A percentile compares a stretch with the other conserved stretches of the same genome.
Conservation (phyloP, 2,329 filamentous ascomycete genomes). For the Diplocarpon mali region DNA sequence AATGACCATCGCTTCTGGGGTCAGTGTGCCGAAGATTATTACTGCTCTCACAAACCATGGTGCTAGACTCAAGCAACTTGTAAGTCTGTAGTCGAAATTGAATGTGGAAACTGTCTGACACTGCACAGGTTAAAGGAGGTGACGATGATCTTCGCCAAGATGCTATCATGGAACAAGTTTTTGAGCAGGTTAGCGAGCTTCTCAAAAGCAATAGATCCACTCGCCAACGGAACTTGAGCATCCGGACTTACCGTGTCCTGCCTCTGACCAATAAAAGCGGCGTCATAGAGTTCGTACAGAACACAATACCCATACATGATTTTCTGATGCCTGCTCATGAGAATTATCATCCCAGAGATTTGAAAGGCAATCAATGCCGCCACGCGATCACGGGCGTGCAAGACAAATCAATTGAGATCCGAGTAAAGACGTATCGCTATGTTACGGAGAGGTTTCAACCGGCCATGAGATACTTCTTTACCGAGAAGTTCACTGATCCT, state of each 20-base stretch:
- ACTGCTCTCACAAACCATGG: constrained; percentile 73
- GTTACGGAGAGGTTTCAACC: constrained; percentile 78
- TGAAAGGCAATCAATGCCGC: constrained; percentile 64
- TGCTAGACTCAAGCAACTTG: constrained; percentile 71
- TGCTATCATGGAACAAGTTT: constrained; percentile 98
- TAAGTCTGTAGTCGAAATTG: constrained; percentile 28
- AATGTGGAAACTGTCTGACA: constrained; percentile 15
- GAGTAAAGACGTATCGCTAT: constrained; percentile 65
- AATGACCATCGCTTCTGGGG: constrained; percentile 78
- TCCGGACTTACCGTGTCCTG: constrained; percentile 94
- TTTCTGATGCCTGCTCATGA: constrained; percentile 87
- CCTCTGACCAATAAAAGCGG: constrained; percentile 77
- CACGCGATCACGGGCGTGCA: constrained; percentile 70
- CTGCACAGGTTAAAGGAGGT: constrained; percentile 67
- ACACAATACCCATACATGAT: constrained; percentile 85
- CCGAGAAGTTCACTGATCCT: constrained; percentile 85
- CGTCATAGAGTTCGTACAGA: constrained; percentile 91
- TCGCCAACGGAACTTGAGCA: constrained; percentile 76
- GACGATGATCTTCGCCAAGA: constrained; percentile 96
- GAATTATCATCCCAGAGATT: constrained; percentile 73
- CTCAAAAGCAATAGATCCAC: constrained; percentile 78
- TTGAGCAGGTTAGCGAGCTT: constrained; percentile 86
- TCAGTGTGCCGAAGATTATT: constrained; percentile 90
- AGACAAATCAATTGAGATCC: constrained; percentile 54
- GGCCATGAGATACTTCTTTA: constrained; percentile 93